Evolutionary conservation across 164 flowering plant species (phyloP).

Genomic region (Stephania cephalantha): DNA sequence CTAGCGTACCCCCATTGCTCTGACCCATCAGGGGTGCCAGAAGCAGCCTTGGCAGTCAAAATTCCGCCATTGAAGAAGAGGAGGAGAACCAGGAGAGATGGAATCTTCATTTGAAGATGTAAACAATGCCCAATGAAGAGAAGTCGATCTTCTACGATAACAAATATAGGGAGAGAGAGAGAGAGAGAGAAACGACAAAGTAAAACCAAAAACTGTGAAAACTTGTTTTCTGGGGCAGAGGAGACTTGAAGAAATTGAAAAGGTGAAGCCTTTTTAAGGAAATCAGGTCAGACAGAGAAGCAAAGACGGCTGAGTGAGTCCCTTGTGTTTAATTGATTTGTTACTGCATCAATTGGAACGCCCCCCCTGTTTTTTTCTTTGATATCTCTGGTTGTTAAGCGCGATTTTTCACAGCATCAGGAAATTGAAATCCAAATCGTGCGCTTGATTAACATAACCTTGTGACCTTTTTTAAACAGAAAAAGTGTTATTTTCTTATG

Average conservation of each 20-base stretch:
- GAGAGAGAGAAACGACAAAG: neutral
- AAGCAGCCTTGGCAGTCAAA: slow-evolving; percentile 14
- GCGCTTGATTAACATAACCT: too few species aligned
- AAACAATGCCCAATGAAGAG: neutral
- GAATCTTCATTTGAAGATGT: slow-evolving; percentile 20
- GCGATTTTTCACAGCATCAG: too few species aligned
- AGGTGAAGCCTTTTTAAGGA: neutral
- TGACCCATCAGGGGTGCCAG: slow-evolving; percentile 38
- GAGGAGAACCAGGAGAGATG: slow-evolving; percentile 5
- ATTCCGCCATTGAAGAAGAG: slow-evolving; percentile 14
- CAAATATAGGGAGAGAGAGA: neutral
- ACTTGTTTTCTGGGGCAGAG: neutral
- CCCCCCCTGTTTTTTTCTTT: too few species aligned
- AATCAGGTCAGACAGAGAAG: neutral
- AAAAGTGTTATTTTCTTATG: too few species aligned
- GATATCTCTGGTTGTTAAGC: too few species aligned
- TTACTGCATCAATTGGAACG: too few species aligned
- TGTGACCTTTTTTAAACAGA: too few species aligned
- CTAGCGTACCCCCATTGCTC: slow-evolving; percentile 56
- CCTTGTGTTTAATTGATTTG: neutral
- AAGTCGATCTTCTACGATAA: neutral
- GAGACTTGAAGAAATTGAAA: neutral
- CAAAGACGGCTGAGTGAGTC: neutral
- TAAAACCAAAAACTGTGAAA: too few species aligned
- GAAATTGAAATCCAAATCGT: too few species aligned